Percentiles rank a stretch among this genome's conserved stretches.
phyloP scores from a whole-genome alignment of 495 filamentous ascomycete species.

The Aspergillus saccharolyticus region DNA sequence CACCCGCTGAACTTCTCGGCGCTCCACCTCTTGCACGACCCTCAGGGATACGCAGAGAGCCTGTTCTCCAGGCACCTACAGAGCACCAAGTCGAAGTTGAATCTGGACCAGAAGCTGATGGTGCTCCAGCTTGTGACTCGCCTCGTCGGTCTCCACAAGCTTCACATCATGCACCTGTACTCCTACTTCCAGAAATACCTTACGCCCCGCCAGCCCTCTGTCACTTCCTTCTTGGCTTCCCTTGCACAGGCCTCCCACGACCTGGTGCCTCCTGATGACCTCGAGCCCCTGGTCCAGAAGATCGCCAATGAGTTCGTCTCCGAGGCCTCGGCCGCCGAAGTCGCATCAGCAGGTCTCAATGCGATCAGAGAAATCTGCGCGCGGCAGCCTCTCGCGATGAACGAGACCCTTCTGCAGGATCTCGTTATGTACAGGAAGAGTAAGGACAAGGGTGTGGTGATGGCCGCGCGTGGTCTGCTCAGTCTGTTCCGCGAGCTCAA shows the following conservation, averaged over 20 bases:
- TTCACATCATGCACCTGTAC: slow-evolving; percentile 79
- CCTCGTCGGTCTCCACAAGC: slow-evolving; percentile 87
- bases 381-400: slow-evolving; percentile 91
- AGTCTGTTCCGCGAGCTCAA: slow-evolving; percentile 86
- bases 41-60: slow-evolving; percentile 87
- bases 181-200: slow-evolving; percentile 82
- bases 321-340: slow-evolving; percentile 84
- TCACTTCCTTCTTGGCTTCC: slow-evolving; percentile 90
- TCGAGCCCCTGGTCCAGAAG: slow-evolving; percentile 89
- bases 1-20: slow-evolving; percentile 94
- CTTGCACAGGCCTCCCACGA: slow-evolving; percentile 88
- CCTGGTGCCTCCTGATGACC: slow-evolving; percentile 85
- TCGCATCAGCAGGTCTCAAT: slow-evolving; percentile 89
- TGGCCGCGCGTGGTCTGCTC: slow-evolving; percentile 89
- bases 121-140: slow-evolving; percentile 86
- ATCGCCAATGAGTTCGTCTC: slow-evolving; percentile 98
- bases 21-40: slow-evolving; percentile 92
- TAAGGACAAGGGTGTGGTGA: slow-evolving; percentile 96
- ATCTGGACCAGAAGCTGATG: slow-evolving; percentile 83
- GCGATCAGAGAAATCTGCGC: slow-evolving; percentile 91
- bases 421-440: slow-evolving; percentile 92
- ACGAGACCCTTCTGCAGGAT: slow-evolving; percentile 91
- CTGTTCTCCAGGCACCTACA: slow-evolving; percentile 90
- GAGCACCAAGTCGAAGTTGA: slow-evolving; percentile 75
- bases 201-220: slow-evolving; percentile 82